Conservation (phyloP, 495 filamentous ascomycete genomes). For the Trichoderma erinaceum region DNA sequence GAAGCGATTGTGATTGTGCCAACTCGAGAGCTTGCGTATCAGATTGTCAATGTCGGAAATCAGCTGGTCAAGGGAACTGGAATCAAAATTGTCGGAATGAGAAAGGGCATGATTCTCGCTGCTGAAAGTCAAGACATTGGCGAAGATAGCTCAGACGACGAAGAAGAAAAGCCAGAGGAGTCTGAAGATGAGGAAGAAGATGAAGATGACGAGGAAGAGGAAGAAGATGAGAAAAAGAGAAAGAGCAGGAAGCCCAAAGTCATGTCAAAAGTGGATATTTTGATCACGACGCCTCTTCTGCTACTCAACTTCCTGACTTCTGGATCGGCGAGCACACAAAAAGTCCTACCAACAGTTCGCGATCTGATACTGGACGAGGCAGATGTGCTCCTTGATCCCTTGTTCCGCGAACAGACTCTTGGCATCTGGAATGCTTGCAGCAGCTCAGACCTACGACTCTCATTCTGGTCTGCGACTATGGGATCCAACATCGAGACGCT, state of each 20-base stretch:
- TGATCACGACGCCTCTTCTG: conserved; percentile 81
- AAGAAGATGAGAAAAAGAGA: conserved; percentile 21
- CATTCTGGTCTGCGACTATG: conserved; percentile 95
- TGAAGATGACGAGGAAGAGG: conserved; percentile 34
- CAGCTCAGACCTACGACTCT: conserved; percentile 58
- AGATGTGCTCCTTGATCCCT: conserved; percentile 84
- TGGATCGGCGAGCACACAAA: conserved; percentile 35
- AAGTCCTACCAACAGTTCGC: conserved; percentile 55
- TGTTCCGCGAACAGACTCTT: conserved; percentile 86
- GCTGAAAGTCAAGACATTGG: conserved; percentile 35
- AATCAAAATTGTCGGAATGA: conserved; percentile 75
- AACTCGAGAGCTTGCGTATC: conserved; percentile 83
- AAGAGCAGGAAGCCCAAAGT: conserved; percentile 30
- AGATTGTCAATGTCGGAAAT: conserved; percentile 87
- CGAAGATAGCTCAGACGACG: conserved; percentile 25
- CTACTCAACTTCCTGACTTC: conserved; percentile 67
- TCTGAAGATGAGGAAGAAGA: conserved; percentile 37
- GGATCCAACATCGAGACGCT: conserved; percentile 83
- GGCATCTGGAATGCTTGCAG: conserved; percentile 75
- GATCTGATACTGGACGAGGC: conserved; percentile 86
- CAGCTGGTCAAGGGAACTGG: conserved; percentile 75
- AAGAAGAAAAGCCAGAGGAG: conserved; percentile 21
- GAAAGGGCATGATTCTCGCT: conserved; percentile 70
- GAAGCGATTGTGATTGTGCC: conserved; percentile 77
- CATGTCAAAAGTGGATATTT: conserved; percentile 64